Evolutionary conservation across 306 rosid genomes (phyloP).

Genomic region (Leucaena leucocephala): DNA sequence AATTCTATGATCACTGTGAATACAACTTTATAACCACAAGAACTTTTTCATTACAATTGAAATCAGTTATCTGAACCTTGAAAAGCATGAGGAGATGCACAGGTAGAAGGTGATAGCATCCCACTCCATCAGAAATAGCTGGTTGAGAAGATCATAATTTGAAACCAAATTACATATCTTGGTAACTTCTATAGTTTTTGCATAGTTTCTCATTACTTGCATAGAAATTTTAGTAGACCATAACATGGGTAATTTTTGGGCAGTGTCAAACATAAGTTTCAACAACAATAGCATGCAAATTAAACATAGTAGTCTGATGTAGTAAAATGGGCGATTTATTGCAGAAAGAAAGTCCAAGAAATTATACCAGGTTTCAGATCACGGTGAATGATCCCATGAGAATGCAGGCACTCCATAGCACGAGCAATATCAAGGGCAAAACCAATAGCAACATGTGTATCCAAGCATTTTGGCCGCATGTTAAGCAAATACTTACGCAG

Average conservation of each 20-base stretch:
- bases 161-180: slow-evolving; percentile 24
- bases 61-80: neutral
- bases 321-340: neutral
- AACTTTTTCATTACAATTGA: slow-evolving; percentile 16
- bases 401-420: slow-evolving; percentile 95
- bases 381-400: slow-evolving; percentile 96
- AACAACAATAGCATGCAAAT: slow-evolving; percentile 15
- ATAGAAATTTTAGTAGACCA: neutral
- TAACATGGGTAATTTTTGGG: neutral
- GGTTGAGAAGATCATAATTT: slow-evolving; percentile 22
- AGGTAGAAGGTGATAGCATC: slow-evolving; percentile 15
- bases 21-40: slow-evolving; percentile 3
- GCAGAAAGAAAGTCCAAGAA: slow-evolving; percentile 30
- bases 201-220: neutral
- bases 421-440: slow-evolving; percentile 90
- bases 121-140: slow-evolving; percentile 20
- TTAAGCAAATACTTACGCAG: slow-evolving; percentile 80
- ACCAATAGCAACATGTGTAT: slow-evolving; percentile 73
- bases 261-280: neutral
- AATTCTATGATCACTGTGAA: neutral
- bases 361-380: slow-evolving; percentile 90
- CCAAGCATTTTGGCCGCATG: slow-evolving; percentile 86
- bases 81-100: slow-evolving; percentile 14
- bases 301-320: slow-evolving; percentile 1
- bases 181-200: neutral